Evolutionary conservation across 2,329 filamentous ascomycete genomes (phyloP).

Genomic region (Beauveria australis): DNA sequence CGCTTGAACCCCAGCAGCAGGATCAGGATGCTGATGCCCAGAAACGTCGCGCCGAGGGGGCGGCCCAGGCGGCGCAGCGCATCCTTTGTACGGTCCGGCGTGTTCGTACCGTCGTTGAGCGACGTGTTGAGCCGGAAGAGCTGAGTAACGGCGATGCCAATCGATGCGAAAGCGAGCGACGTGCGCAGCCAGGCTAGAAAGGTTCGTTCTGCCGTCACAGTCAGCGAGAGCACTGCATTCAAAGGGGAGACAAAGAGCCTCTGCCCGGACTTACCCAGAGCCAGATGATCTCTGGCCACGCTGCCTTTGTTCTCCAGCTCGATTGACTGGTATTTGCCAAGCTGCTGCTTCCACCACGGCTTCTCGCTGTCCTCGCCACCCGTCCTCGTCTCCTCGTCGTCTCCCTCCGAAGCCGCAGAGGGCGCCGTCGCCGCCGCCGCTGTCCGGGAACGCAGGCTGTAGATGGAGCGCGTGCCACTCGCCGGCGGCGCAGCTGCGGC

Average conservation of each 20-base stretch:
- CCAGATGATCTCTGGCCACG: conserved; percentile 74
- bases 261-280: conserved; percentile 53
- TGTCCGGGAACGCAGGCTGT: conserved; percentile 9
- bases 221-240: neutral
- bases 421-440: conserved; percentile 15
- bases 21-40: conserved; percentile 67
- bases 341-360: conserved; percentile 44
- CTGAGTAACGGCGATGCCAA: conserved; percentile 77
- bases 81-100: conserved; percentile 16
- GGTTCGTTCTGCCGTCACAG: conserved; percentile 54
- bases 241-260: neutral
- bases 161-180: conserved; percentile 71
- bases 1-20: conserved; percentile 69
- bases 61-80: conserved; percentile 58
- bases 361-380: conserved; percentile 14
- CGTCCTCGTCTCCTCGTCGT: conserved; percentile 16
- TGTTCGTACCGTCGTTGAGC: conserved; percentile 31
- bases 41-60: conserved; percentile 67
- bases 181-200: conserved; percentile 82
- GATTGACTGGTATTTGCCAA: conserved; percentile 48
- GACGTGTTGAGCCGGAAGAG: conserved; percentile 75
- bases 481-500: neutral
- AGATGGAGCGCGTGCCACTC: conserved; percentile 12
- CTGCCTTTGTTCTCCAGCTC: conserved; percentile 82
- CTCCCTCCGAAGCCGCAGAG: conserved; percentile 14